Evolutionary conservation across 306 rosid genomes (phyloP).

Genomic region (Acmispon strigosus): DNA sequence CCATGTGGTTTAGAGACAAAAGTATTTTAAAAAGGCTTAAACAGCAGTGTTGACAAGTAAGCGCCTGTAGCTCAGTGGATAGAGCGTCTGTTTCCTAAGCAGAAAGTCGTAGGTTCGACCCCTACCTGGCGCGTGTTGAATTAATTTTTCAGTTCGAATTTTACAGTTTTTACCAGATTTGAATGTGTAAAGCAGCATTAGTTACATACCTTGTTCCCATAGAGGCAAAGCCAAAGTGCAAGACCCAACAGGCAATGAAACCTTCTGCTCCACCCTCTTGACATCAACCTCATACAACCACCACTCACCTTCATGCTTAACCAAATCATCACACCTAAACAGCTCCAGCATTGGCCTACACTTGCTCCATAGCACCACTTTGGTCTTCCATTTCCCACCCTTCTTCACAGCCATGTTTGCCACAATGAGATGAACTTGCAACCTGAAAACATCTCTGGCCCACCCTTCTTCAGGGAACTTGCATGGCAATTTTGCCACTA

Average conservation of each 20-base stretch:
- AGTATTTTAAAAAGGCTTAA: too few relatives aligned
- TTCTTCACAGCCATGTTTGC: constrained; percentile 61
- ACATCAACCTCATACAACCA: constrained; percentile 64
- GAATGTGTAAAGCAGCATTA: neutral
- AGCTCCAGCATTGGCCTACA: constrained; percentile 90
- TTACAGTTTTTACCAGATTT: neutral
- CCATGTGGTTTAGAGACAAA: too few relatives aligned
- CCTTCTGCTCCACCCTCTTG: constrained; percentile 51
- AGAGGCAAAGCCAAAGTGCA: constrained; percentile 83
- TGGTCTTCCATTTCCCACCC: constrained; percentile 44
- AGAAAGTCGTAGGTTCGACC: constrained; percentile 66
- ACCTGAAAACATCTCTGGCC: constrained; percentile 68
- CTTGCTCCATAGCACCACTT: constrained; percentile 64
- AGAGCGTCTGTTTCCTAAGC: constrained; percentile 77
- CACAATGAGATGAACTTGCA: constrained; percentile 69
- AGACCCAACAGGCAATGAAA: constrained; percentile 75
- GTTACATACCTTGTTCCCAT: constrained; percentile 78
- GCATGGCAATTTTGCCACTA: constrained; percentile 81
- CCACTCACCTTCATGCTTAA: constrained; percentile 62
- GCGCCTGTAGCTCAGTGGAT: constrained; percentile 78
- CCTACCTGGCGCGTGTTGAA: constrained; percentile 36
- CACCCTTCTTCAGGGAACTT: constrained; percentile 54
- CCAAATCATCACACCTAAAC: constrained; percentile 70
- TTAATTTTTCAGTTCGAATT: too few relatives aligned
- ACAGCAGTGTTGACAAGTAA: accelerated